Evolutionary conservation across 805 yeast genomes (phyloP), one percentile per base, ranked within the genome.

Genomic region (Dipodascopsis uninucleata): DNA sequence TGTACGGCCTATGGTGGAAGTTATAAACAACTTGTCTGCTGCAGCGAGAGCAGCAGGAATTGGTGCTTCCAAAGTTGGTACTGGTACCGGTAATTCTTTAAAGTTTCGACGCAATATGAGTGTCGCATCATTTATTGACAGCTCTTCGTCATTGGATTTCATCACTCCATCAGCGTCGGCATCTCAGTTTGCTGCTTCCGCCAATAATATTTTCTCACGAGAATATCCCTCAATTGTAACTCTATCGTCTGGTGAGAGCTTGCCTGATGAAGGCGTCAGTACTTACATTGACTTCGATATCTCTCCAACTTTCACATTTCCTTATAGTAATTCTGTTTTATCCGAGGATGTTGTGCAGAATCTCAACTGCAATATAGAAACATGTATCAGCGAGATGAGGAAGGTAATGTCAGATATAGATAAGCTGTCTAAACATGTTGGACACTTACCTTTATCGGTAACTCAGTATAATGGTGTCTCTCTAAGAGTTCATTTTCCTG

Each of bases 401-500:
- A n/a, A n/a, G n/a, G 28, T 47, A 4, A 29, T 26, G 6, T 16
- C 18, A 45, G 71, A 68, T 28, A 64, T 79, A 25, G 63, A 69
- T 51, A 59, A 65, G 18, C 75, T 78, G 47, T 76, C 78, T 24
- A 55, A 61, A 2, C 75, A 17, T 10, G 22, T 81, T 45, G 93
- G 93, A 2, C 78, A 79, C 50, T 74, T 79, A 52, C 87, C 85
- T 6, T 68, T 82, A 43, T 69, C 78, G 36, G 64, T 75, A 42
- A 70, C 69, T 36, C 39, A 44, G 21, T 58, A 64, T 29, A 60
- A 65, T 9, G 65, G 70, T 24, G 63, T 62, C 41, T 58, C 65
- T 24, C 56, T 79, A 40, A 67, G 81, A 53, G 76, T 81, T 10
- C 81, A 76, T 60, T 85, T 86, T 66, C 87, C 90, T 26, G 84